Evolutionary conservation across 2,329 filamentous ascomycete genomes (phyloP).

Genomic region (Boeremia lycopersici): DNA sequence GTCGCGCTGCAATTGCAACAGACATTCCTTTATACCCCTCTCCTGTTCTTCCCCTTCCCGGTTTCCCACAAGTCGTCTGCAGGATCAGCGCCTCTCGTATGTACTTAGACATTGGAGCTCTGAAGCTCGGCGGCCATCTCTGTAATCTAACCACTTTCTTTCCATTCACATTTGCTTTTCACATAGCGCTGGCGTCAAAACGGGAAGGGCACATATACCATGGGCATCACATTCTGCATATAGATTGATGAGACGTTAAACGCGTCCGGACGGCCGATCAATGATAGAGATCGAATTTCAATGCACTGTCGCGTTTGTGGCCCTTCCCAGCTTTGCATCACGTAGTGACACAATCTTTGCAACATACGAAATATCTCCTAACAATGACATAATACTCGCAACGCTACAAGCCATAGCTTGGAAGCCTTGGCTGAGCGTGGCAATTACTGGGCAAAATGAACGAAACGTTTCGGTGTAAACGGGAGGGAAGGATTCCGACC

Average conservation of each 20-base stretch:
- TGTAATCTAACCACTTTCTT: slow-evolving; percentile 25
- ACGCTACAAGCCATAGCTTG: neutral
- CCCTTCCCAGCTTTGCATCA: slow-evolving; percentile 20
- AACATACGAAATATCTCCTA: neutral
- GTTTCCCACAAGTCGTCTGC: slow-evolving; percentile 24
- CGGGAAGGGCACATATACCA: slow-evolving; percentile 22
- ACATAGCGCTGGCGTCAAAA: slow-evolving; percentile 36
- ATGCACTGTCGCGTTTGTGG: slow-evolving; percentile 29
- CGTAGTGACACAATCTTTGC: neutral
- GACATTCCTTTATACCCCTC: slow-evolving; percentile 28
- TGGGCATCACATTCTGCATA: slow-evolving; percentile 19
- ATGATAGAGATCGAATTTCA: slow-evolving; percentile 21
- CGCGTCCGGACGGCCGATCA: slow-evolving; percentile 10
- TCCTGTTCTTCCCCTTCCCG: neutral
- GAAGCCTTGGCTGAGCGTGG: neutral
- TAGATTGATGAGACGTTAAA: slow-evolving; percentile 19
- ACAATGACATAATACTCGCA: neutral
- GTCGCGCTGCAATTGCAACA: slow-evolving; percentile 18
- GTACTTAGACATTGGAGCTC: slow-evolving; percentile 20
- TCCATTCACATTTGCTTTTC: slow-evolving; percentile 18
- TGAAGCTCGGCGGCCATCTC: slow-evolving; percentile 2
- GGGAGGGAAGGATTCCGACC: slow-evolving; percentile 2
- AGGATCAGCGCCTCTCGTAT: slow-evolving; percentile 24
- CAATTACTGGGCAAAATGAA: slow-evolving; percentile 1
- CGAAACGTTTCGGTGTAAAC: slow-evolving; percentile 8